Base-by-base conservation (phyloP, 768 basidiomycete species). In the Kondoa malvinella region DNA sequence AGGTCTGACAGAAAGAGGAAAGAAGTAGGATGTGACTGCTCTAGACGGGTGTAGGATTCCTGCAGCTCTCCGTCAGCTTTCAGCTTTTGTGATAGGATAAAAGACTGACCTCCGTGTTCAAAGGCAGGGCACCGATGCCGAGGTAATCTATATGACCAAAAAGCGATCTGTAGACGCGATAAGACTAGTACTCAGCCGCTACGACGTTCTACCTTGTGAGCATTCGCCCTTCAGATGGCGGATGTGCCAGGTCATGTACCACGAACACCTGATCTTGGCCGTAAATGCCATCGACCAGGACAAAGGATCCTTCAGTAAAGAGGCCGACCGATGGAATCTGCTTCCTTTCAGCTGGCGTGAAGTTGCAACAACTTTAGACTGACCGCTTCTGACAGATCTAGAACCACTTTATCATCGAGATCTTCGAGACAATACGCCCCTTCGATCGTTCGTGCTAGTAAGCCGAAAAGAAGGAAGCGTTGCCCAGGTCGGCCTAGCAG, bases 81-180 rank as follows among this genome's bases (percentile, higher is more conserved):
- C 56, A 25, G 12, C n/a, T 2, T 21, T 1, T 2, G 0, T 1
- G 25, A 26, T 2, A 29, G 1, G 1, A 56, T 12, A 60, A 0
- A 17, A 1, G 57, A 56, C 32, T 50, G 40, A 34, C 94, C 76
- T 97, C 95, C 79, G 97, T 92, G 3, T 87, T 78, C 26, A 91
- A 77, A 1, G 92, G 90, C 1, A 92, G 87, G 2, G 89, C 85
- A 1, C 95, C 95, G 73, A 87, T 85, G n/a, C 95, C 95, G 14
- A 97, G 82, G 74, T 97, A 95, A 76, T 99, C 95, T 32, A 96
- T 86, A 75, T 97, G 95, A 0, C 92, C 95, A 75, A 89, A 95
- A 71, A 97, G 86, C 56, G 27, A 50, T 27, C 65, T 61, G 59
- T 21, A 4, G 40, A 50, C 14, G 1, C 21, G 15, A 65, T 25